Evolutionary conservation across 495 filamentous ascomycete species (phyloP).

Genomic region (Mytilinidion resinicola): DNA sequence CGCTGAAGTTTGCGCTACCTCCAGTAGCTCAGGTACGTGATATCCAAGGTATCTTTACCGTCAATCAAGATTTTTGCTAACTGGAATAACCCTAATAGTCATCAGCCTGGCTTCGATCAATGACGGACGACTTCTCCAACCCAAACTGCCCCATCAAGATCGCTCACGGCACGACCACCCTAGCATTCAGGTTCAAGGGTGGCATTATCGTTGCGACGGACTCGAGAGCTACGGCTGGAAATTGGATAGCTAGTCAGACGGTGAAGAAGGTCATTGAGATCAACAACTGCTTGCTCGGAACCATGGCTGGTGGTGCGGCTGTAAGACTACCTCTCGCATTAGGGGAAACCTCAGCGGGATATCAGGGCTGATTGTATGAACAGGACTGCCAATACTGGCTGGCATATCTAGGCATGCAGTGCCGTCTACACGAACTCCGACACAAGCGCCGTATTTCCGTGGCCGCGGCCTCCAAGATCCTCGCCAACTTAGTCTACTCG

Average conservation of each 20-base stretch:
- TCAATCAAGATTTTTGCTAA: slow-evolving; percentile 3
- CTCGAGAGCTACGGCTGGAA: slow-evolving; percentile 90
- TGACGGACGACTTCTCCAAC: slow-evolving; percentile 95
- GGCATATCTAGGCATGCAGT: slow-evolving; percentile 96
- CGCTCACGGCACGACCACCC: slow-evolving; percentile 97
- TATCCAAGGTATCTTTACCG: neutral
- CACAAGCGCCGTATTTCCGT: slow-evolving; percentile 98
- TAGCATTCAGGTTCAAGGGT: slow-evolving; percentile 94
- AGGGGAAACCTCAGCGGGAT: neutral
- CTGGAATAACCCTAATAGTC: slow-evolving; percentile 44
- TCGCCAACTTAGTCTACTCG: slow-evolving; percentile 92
- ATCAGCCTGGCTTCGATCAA: slow-evolving; percentile 88
- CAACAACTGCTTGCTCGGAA: slow-evolving; percentile 84
- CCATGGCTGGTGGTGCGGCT: slow-evolving; percentile 97
- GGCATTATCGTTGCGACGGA: slow-evolving; percentile 98
- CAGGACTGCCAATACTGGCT: slow-evolving; percentile 99
- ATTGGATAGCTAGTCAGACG: slow-evolving; percentile 98
- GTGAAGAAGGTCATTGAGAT: slow-evolving; percentile 99
- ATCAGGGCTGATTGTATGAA: neutral
- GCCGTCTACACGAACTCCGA: slow-evolving; percentile 95
- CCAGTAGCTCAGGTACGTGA: slow-evolving; percentile 79
- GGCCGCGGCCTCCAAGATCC: slow-evolving; percentile 94
- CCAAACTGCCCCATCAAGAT: slow-evolving; percentile 97
- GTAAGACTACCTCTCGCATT: slow-evolving; percentile 42
- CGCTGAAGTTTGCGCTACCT: slow-evolving; percentile 86